Evolutionary conservation across 1,139 yeast genomes (phyloP).

Genomic region (Suhomyces terraborum): DNA sequence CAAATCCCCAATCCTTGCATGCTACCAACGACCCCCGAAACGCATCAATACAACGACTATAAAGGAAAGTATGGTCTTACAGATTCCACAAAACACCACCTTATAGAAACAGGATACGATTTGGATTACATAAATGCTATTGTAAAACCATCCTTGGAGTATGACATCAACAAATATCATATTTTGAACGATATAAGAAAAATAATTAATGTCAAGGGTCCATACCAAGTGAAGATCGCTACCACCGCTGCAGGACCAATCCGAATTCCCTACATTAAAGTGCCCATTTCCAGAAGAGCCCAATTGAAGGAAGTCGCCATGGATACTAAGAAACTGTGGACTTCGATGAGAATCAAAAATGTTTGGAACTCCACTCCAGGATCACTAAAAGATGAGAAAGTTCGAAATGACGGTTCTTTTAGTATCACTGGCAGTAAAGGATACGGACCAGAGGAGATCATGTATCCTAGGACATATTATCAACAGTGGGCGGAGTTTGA

Average conservation of each 20-base stretch:
- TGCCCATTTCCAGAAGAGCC: conserved; percentile 27
- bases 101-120: conserved; percentile 36
- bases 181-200: conserved; percentile 23
- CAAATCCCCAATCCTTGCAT: conserved; percentile 38
- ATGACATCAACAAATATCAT: conserved; percentile 35
- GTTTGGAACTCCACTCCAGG: conserved; percentile 31
- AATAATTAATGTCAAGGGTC: conserved; percentile 39
- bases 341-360: conserved; percentile 23
- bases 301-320: conserved; percentile 33
- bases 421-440: conserved; percentile 34
- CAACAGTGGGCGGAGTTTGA: conserved; percentile 33
- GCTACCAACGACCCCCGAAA: conserved; percentile 33
- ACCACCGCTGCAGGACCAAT: conserved; percentile 37
- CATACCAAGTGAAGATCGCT: conserved; percentile 35
- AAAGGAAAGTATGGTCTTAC: conserved; percentile 19
- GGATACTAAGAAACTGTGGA: conserved; percentile 35
- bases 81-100: conserved; percentile 24
- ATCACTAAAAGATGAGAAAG: conserved; percentile 17
- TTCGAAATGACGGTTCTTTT: conserved; percentile 29
- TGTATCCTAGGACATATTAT: conserved; percentile 34
- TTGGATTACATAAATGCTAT: conserved; percentile 35
- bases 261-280: conserved; percentile 31
- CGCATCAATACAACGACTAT: conserved; percentile 12
- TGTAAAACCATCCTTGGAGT: conserved; percentile 40
- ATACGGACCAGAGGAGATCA: conserved; percentile 28